A percentile compares a stretch with the other conserved stretches of the same genome.
Conservation (phyloP, 306 rosid species). For the Begonia masoniana region DNA sequence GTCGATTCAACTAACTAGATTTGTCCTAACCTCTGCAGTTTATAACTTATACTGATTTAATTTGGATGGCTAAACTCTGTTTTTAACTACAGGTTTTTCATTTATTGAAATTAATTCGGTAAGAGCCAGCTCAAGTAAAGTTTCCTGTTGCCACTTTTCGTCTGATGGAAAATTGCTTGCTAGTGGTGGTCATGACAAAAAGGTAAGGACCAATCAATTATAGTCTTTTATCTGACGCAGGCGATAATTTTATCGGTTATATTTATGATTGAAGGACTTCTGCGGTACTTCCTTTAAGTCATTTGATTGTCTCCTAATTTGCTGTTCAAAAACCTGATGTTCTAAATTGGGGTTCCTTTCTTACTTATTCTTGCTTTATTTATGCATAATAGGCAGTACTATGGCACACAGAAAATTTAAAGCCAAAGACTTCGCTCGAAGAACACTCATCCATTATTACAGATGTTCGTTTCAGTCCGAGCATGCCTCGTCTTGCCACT, state of each 20-base stretch:
- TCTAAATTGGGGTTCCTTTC: background rate
- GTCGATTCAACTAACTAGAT: too few species aligned
- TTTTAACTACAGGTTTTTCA: conserved; percentile 55
- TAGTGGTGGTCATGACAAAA: conserved; percentile 97
- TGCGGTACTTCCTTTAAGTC: too few species aligned
- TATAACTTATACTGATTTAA: too few species aligned
- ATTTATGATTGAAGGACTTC: background rate
- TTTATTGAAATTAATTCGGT: conserved; percentile 56
- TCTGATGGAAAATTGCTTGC: conserved; percentile 94
- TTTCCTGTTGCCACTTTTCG: conserved; percentile 86
- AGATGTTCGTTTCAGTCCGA: conserved; percentile 93
- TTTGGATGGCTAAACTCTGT: background rate
- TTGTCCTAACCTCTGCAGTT: too few species aligned
- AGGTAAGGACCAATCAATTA: conserved; percentile 29
- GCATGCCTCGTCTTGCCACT: conserved; percentile 82
- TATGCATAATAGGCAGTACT: conserved; percentile 56
- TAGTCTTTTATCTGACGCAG: too few species aligned
- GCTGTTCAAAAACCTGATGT: too few species aligned
- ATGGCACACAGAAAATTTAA: conserved; percentile 75
- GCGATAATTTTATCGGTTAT: too few species aligned
- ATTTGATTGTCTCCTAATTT: too few species aligned
- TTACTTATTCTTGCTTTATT: conserved; percentile 2
- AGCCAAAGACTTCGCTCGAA: conserved; percentile 62
- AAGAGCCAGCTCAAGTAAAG: conserved; percentile 77
- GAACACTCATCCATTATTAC: conserved; percentile 77